Percentiles rank a stretch among this genome's conserved stretches.
Conservation (phyloP, 2,329 filamentous ascomycete genomes). For the Dryadomyces quercus-mongolicae region DNA sequence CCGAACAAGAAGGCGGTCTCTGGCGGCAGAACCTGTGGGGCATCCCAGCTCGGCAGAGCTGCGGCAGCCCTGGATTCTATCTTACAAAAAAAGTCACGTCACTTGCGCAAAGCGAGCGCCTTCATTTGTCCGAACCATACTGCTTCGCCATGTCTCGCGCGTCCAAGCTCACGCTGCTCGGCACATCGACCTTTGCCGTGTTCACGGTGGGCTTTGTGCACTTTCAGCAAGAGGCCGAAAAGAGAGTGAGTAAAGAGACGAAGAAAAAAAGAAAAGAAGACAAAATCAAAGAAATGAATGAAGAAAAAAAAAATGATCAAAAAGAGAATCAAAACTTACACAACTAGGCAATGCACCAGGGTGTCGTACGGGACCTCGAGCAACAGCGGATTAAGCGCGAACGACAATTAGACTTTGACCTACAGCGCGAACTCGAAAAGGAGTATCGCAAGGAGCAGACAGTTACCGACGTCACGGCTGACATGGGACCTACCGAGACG, state of each 20-base stretch:
- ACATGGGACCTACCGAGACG: background rate
- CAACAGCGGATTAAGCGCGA: conserved; percentile 84
- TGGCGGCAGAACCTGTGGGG: conserved; percentile 5
- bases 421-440: conserved; percentile 73
- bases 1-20: conserved; percentile 4
- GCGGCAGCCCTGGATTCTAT: background rate
- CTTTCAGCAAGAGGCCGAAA: conserved; percentile 70
- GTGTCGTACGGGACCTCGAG: conserved; percentile 89
- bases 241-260: conserved; percentile 47
- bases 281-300: background rate
- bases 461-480: conserved; percentile 40
- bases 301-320: background rate
- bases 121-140: no score
- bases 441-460: conserved; percentile 85
- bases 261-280: background rate
- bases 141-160: conserved; percentile 63
- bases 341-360: conserved; percentile 79
- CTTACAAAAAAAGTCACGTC: background rate
- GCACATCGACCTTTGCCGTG: conserved; percentile 64
- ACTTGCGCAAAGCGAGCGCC: background rate
- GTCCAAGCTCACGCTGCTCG: conserved; percentile 73
- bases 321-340: background rate
- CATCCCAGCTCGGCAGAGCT: background rate
- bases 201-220: conserved; percentile 78
- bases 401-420: conserved; percentile 85